phyloP scores from a whole-genome alignment of 768 basidiomycete genomes.

The Suillus cothurnatus region DNA sequence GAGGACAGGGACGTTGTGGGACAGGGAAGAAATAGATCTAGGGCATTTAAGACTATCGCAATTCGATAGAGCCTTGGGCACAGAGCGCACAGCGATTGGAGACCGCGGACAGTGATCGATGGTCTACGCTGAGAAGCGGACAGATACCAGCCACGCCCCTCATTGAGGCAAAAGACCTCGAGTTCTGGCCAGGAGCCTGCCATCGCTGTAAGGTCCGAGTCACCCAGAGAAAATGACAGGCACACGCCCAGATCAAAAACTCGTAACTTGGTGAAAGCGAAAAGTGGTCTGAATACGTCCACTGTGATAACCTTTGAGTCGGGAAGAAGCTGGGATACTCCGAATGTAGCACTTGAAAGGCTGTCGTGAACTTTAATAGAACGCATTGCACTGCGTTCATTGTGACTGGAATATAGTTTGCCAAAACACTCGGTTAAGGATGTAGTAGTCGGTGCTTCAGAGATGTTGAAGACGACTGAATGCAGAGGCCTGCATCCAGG shows the following conservation, averaged over 20 bases:
- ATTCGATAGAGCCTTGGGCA: slow-evolving; percentile 5
- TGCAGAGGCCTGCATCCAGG: slow-evolving; percentile 2
- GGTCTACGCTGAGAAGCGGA: not conserved
- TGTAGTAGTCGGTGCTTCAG: not conserved
- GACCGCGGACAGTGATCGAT: slow-evolving; percentile 2
- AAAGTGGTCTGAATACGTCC: slow-evolving; percentile 4
- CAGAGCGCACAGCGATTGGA: slow-evolving; percentile 1
- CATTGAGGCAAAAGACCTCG: slow-evolving; percentile 3
- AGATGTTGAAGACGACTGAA: slow-evolving; percentile 3
- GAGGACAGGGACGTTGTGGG: not conserved
- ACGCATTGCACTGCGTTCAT: not conserved
- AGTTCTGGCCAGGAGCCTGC: slow-evolving; percentile 8
- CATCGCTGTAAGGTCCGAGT: slow-evolving; percentile 2
- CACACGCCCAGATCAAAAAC: slow-evolving; percentile 6
- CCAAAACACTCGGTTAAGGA: slow-evolving; percentile 6
- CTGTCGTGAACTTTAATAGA: not conserved
- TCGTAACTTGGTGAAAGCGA: slow-evolving; percentile 6
- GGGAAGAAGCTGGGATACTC: not conserved
- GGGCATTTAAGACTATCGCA: slow-evolving; percentile 3
- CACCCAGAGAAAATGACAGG: slow-evolving; percentile 3
- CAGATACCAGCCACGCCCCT: not conserved
- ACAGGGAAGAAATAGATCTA: not conserved
- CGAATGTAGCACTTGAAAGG: not conserved
- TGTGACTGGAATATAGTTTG: not conserved
- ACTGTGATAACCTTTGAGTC: not conserved